Base-by-base conservation (phyloP, 2,329 filamentous ascomycete species). In the Colletotrichum siamense region DNA sequence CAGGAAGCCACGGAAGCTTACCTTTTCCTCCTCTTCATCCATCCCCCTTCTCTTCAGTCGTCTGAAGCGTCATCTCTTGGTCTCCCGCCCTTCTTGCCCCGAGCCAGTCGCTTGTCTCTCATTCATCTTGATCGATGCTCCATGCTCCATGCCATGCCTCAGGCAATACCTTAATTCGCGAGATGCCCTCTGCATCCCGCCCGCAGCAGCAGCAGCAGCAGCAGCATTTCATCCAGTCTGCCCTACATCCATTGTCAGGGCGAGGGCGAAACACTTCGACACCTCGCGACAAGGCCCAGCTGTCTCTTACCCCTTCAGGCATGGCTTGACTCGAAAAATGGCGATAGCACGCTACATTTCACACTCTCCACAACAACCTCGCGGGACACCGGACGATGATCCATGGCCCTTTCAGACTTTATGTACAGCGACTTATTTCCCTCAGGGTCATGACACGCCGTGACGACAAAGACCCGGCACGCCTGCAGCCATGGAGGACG, bases 311-410 rank as follows among this genome's bases (percentile, higher is more conserved):
- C 69, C 34, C 22, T 75, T 71, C 59, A 13, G 66, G 65, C 71
- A 73, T 70, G 71, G 74, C 70, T 76, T 76, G 70, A 75, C 74
- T 76, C 71, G 70, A 75, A 76, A 69, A 75, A 36, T 65, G 65
- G 64, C 62, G 74, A 75, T 70, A 76, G 66, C 49, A 75, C 71
- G 59, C 34, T 70, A 75, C 74, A 26, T 65, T 22, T 67, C 13
- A 22, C 34, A 24, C 55, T 64, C 55, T 49, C 68, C 72, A 64
- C 72, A 71, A 36, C n/a, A 73, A 55, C 30, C 30, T 68, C 63
- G 24, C 68, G 70, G 69, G 13, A 73, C 64, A 68, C 73, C 73
- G 63, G 39, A 67, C 63, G 69, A 73, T 76, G 73, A 76, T 76
- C 73, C 73, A 73, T 76, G 73, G 44, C 73, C 69, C 26, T 68